Base-by-base conservation (phyloP, 164 flowering plant species). In the Vitis rupestris region DNA sequence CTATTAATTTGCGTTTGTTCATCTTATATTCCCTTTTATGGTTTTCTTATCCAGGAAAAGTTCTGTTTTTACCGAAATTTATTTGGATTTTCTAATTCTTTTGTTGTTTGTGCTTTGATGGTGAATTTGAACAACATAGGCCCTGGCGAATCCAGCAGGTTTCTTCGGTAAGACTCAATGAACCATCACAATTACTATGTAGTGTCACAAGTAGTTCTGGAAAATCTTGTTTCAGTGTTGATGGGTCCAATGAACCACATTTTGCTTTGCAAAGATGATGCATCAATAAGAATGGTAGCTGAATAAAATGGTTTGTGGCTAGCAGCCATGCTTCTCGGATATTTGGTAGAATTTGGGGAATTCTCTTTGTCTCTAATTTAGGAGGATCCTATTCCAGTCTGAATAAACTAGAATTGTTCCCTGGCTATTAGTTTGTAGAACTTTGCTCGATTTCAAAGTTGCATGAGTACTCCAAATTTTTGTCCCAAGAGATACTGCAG, bases 111-210 rank as follows among this genome's bases (percentile, higher is more conserved):
- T 67, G 51, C 63, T 64, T 16, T 72, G 68, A 15, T 71, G 71
- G 59, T 70, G 80, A 71, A 68, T 49, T 78, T 63, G 79, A 69
- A 62, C 60, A 60, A 49, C 47, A 63, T 73, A 91, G 98, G 79
- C 93, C 96, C 7, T 93, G 98, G 98, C 64, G 98, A 74, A 68
- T 91, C 60, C 79, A 82, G 15, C 87, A 86, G 66, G 96, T 93
- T 70, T 91, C 98, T 14, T 79, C 90, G 86, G 98, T 93, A 79
- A 83, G 98, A 69, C 1, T 58, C 9, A 13, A 30, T 14, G 59
- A 37, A 51, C 15, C 27, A 48, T 62, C 7, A 9, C 12, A 23
- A 53, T 29, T 15, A 13, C 10, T 56, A 50, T 52, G 3, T 71
- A 10, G 9, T 10, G 9, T 51, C 51, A 8, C 15, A 30, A 16